Base-by-base conservation (phyloP, 306 rosid species). In the Quercus wislizeni region DNA sequence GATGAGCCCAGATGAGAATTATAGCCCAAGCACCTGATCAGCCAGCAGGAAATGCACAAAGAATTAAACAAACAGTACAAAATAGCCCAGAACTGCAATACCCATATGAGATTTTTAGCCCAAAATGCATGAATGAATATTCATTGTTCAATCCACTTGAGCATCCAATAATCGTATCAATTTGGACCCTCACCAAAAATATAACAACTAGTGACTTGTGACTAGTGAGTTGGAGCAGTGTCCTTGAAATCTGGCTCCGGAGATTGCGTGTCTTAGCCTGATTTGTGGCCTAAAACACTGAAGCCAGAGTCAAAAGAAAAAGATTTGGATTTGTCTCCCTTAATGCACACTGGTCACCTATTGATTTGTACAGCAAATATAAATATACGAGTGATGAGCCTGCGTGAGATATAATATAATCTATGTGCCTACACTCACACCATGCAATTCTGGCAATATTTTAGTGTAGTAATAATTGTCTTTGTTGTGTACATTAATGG, bases 161-260 rank as follows among this genome's bases (percentile, higher is more conserved):
- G 74, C 72, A 54, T 38, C 71, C 62, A 84, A 81, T 81, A 81
- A 79, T 76, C 74, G 84, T 18, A 73, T 18, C 74, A 27, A 52
- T 58, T 43, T 20, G 10, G 51, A 73, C 38, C 76, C n/a, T 41
- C 23, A 17, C 63, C 31, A 21, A 35, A 71, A 18, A 55, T 18
- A 20, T 23, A 0, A n/a, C 59, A 35, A 38, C 46, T 41, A 8
- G 46, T 41, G 13, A 12, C 15, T 10, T n/a, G 73, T 20, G 23
- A 80, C 6, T 71, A 31, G 71, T 69, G 76, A 82, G 80, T 83
- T 74, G 86, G 76, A 77, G 80, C 55, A 64, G 55, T 20, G 71
- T 23, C 85, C 73, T 80, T n/a, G 35, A 84, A 79, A 77, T 41
- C 43, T 49, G 76, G 81, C 76, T 61, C 85, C 76, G 81, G 81